Evolutionary conservation across 768 basidiomycete species (phyloP), one percentile per base, ranked within the genome.

Genomic region (Calocybe cyanea): DNA sequence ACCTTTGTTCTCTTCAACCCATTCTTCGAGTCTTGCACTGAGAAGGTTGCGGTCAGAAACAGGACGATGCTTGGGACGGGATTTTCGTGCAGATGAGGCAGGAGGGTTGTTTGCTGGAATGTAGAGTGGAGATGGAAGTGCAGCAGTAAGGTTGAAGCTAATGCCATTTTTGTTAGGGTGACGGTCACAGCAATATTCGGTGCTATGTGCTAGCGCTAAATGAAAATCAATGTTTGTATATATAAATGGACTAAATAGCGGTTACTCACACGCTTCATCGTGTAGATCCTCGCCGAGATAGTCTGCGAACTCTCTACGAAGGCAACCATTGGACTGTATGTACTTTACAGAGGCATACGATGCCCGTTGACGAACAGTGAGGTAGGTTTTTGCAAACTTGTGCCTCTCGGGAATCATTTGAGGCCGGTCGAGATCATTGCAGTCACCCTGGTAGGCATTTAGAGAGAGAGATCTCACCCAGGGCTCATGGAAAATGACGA

Each of bases 401-500:
- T 6, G n/a, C n/a, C 38, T 33, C n/a, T n/a, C n/a, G n/a, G n/a
- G n/a, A 5, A 28, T 28, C 25, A 28, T 11, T 28, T 28, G 25
- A 10, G 39, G 37, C 2, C 25, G 34, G 39, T 50, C 43, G 0
- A 39, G 49, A 24, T 50, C 43, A 19, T 36, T 37, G 37, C 8
- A 11, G 3, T 19, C 37, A 19, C 20, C 7, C 11, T 14, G 7
- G 20, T 11, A 38, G 7, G 17, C 37, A 11, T 48, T 32, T 4
- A 48, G 39, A 14, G 46, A 33, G 21, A 51, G 48, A 20, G 20
- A 17, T 13, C n/a, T 41, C 3, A 41, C 49, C 55, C 55, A 56
- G 1, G 38, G 14, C 19, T 54, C 49, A 33, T 48, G 46, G 42
- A 57, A 57, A 5, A 57, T 31, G 10, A 55, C 41, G 40, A 51